phyloP scores from a whole-genome alignment of 2,329 filamentous ascomycete genomes.

The Tricladium varicosporioides region DNA sequence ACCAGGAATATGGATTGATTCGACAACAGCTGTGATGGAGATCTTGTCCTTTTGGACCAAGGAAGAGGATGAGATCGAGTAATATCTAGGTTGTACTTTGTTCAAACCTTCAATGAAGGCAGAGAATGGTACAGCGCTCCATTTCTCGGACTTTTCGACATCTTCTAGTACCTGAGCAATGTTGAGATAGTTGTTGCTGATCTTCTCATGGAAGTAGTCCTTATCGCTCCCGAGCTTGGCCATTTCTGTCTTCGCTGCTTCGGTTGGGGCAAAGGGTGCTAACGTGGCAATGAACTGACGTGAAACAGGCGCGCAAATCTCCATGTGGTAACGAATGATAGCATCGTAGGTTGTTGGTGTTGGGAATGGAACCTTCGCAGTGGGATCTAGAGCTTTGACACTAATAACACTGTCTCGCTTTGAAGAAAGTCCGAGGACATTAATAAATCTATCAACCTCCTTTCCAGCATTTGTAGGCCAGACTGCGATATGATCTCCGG shows the following conservation, averaged over 20 bases:
- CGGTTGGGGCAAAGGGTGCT: conserved; percentile 84
- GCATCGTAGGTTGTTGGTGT: conserved; percentile 96
- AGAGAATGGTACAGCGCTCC: conserved; percentile 87
- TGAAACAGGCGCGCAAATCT: conserved; percentile 92
- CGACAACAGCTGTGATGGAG: conserved; percentile 91
- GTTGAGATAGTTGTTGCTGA: conserved; percentile 79
- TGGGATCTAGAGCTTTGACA: conserved; percentile 89
- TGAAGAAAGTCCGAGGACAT: conserved; percentile 69
- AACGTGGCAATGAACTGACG: conserved; percentile 90
- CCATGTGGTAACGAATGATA: conserved; percentile 91
- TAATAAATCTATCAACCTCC: conserved; percentile 87
- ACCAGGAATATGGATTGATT: conserved; percentile 75
- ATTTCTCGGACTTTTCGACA: conserved; percentile 71
- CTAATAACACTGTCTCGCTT: conserved; percentile 82
- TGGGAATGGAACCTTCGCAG: conserved; percentile 96
- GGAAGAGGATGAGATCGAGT: conserved; percentile 98
- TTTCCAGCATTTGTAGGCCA: conserved; percentile 95
- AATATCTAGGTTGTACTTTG: conserved; percentile 97
- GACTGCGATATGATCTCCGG: conserved; percentile 93
- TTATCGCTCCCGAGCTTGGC: conserved; percentile 86
- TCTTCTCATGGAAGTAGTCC: conserved; percentile 89
- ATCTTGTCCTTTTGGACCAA: conserved; percentile 92
- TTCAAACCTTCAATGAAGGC: conserved; percentile 89
- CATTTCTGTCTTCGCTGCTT: conserved; percentile 83
- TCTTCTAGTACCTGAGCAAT: conserved; percentile 80